Evolutionary conservation across 1,139 yeast genomes (phyloP).

Genomic region (Maudiozyma humilis): DNA sequence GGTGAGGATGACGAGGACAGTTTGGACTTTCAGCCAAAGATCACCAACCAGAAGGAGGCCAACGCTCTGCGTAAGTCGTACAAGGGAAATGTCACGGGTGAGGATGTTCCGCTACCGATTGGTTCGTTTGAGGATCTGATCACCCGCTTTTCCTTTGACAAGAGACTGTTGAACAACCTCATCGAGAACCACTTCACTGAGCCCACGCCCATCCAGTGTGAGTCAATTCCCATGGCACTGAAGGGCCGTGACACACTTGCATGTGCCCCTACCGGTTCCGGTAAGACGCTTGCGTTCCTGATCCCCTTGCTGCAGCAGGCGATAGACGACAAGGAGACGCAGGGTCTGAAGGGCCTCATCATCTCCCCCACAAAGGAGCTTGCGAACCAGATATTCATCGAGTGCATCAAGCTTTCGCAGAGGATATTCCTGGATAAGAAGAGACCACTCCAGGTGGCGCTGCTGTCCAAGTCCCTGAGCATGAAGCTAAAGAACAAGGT

Average conservation of each 20-base stretch:
- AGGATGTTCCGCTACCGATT: conserved; percentile 76
- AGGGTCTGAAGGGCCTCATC: conserved; percentile 65
- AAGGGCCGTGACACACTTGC: conserved; percentile 65
- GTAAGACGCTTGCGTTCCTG: conserved; percentile 81
- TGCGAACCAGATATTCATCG: conserved; percentile 75
- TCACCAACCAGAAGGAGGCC: conserved; percentile 53
- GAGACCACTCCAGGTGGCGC: conserved; percentile 50
- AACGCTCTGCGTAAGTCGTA: conserved; percentile 44
- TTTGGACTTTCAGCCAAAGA: conserved; percentile 38
- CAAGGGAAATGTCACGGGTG: conserved; percentile 62
- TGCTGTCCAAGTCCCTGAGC: conserved; percentile 70
- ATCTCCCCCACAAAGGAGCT: conserved; percentile 91
- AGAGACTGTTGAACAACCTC: conserved; percentile 55
- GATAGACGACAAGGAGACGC: conserved; percentile 19
- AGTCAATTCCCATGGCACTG: conserved; percentile 65
- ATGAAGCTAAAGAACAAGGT: conserved; percentile 56
- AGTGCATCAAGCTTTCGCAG: conserved; percentile 50
- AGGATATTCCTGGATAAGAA: conserved; percentile 35
- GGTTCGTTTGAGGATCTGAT: conserved; percentile 79
- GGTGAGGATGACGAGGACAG: conserved; percentile 27
- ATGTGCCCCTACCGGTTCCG: conserved; percentile 93
- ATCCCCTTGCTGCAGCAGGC: conserved; percentile 69
- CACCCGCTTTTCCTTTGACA: conserved; percentile 57
- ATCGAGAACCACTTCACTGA: conserved; percentile 62
- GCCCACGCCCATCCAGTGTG: conserved; percentile 91